Base-by-base conservation (phyloP, 2,329 filamentous ascomycete genomes). In the Escovopsis weberi region DNA sequence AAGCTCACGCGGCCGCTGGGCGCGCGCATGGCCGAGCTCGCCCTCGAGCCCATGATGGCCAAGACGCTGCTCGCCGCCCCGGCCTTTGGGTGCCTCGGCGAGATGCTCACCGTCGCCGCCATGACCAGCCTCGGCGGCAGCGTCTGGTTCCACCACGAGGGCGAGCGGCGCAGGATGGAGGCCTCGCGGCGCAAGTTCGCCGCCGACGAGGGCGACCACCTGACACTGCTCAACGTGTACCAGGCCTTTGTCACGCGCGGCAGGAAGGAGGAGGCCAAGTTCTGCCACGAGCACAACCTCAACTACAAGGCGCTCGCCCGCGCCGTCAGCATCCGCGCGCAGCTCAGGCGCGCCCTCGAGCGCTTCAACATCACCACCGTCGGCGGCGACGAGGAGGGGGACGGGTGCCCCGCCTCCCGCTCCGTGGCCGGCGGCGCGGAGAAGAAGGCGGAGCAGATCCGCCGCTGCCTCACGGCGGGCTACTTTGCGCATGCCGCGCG, bases 31-130 rank as follows among this genome's bases (percentile, higher is more conserved):
- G 89, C 91, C 1, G 89, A 96, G 59, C 68, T 98, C 37, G 83
- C 88, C 0, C 76, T 96, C 7, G 86, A 94, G 52, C 91, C 91
- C 0, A 95, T 95, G 86, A 91, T 95, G 74, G 85, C 82, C 6
- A 93, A 89, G 62, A 85, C 83, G 0, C 69, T 95, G 4, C 75
- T 96, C 8, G 76, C 80, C 15, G 83, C 88, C 0, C 66, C 76
- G 4, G 69, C 72, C 0, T 93, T 94, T 61, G 72, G 71, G 33
- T 95, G 88, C 51, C 64, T 94, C 11, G 81, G 77, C 55, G 89
- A 95, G 60, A 82, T 96, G 41, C 70, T 96, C 26, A 86, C 81
- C 2, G 94, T 96, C 49, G 86, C 89, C 6, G 88, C 91, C 12
- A 96, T 98, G 89, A 84, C 85, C 32, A 91, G 81, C 48, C 67